Base-by-base conservation (phyloP, 306 rosid genomes). In the Styphnolobium japonicum region DNA sequence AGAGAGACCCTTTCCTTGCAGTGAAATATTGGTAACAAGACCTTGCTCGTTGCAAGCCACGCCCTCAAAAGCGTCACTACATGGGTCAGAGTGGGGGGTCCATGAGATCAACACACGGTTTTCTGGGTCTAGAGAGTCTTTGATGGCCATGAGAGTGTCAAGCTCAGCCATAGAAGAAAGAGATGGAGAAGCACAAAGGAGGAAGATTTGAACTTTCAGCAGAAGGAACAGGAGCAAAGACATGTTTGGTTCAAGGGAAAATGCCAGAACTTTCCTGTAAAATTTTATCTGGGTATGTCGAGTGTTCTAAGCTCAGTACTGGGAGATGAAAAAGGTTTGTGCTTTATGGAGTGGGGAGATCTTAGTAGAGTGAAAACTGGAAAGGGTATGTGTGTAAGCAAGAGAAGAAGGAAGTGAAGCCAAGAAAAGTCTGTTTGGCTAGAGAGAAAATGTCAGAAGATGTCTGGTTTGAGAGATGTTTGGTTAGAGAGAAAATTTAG, bases 1-100 rank as follows among this genome's bases (percentile, higher is more conserved):
- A 6, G 88, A 85, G 16, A 94, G 95, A 33, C 98, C 97, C 60
- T 87, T 90, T 40, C 96, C 98, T 70, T 92, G 97, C 68, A 94
- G 71, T 8, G 98, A 92, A 22, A 94, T 86, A 63, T 92, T 94
- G 5, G 92, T 83, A 12, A 94, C 92, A 33, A 76, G 78, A n/a
- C 82, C 85, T 12, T 86, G 76, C 23, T 88, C 92, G 76, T 92
- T 94, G 85, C 98, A 94, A 7, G 94, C 96, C 31, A 94, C 92
- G 22, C 98, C 98, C 23, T 82, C 92, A 53, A 94, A 94, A 5
- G 49, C 67, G 5, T 85, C 88, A 34, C 91, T 71, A 23, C 98
- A 94, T 1, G 92, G 97, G 39, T 94, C 96, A 60, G 87, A 85
- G 37, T 79, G 63, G 2, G 52, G 70, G 21, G 84, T 86, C 98